A percentile compares a stretch with the other conserved stretches of the same genome.
phyloP scores from a whole-genome alignment of 2,329 filamentous ascomycete species.

The Aphanoascus verrucosus region DNA sequence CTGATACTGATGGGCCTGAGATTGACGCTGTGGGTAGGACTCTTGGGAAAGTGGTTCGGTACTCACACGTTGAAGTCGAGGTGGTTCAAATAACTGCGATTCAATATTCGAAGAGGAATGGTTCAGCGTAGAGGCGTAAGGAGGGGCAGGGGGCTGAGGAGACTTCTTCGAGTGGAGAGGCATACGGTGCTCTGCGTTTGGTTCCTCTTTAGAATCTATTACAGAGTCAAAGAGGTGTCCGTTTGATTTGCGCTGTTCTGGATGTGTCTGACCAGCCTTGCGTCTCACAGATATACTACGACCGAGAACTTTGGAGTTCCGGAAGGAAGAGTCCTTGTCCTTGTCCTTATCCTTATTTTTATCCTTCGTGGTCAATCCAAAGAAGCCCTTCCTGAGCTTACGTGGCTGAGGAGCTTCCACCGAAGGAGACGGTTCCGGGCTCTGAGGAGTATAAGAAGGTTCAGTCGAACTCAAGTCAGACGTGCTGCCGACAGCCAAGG shows the following conservation, averaged over 20 bases:
- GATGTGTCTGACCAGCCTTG: slow-evolving; percentile 16
- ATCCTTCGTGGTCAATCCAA: slow-evolving; percentile 19
- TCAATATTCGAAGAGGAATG: slow-evolving; percentile 17
- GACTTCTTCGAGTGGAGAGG: slow-evolving; percentile 13
- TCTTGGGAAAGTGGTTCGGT: slow-evolving; percentile 16
- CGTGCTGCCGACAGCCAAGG: neutral
- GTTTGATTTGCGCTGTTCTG: slow-evolving; percentile 5
- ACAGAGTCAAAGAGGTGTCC: slow-evolving; percentile 12
- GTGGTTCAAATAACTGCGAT: slow-evolving; percentile 14
- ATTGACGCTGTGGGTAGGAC: slow-evolving; percentile 18
- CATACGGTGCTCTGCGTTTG: slow-evolving; percentile 10
- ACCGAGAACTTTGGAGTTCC: slow-evolving; percentile 17
- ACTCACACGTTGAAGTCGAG: slow-evolving; percentile 17
- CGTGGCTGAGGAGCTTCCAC: slow-evolving; percentile 15
- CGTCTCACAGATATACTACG: slow-evolving; percentile 22
- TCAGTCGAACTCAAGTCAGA: slow-evolving; percentile 10
- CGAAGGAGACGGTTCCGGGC: slow-evolving; percentile 11
- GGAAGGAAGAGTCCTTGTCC: slow-evolving; percentile 10
- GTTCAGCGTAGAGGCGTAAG: slow-evolving; percentile 16
- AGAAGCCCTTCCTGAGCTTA: slow-evolving; percentile 18
- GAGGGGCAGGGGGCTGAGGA: slow-evolving; percentile 9
- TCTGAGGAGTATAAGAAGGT: slow-evolving; percentile 13
- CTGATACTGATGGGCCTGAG: slow-evolving; percentile 15
- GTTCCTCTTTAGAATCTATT: slow-evolving; percentile 10
- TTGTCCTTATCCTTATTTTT: slow-evolving; percentile 16